Evolutionary conservation across 225 moss, liverwort and hornwort species (phyloP), one percentile per base, ranked within the genome.

Genomic region (Pseudoscleropodium purum): DNA sequence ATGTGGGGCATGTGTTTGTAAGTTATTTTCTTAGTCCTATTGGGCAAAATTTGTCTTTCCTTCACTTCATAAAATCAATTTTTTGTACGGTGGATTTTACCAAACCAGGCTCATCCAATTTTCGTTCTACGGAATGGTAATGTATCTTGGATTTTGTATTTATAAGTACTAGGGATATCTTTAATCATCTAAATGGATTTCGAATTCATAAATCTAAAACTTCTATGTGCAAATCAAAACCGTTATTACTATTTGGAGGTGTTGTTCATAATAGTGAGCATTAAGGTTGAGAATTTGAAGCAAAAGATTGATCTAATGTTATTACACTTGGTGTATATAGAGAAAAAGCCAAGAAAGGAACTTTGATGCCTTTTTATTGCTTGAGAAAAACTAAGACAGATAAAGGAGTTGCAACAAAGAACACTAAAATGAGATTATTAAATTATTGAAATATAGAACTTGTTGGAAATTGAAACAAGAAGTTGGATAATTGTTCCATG

Each of bases 1-100:
- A 52, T 36, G 41, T 83, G 75, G 87, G 88, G 84, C 84, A 81
- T 84, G 89, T 90, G 92, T 77, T 90, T 91, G 89, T 92, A 91
- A 87, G 84, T 86, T 93, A 87, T 52, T 81, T 87, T 90, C 64
- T 64, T 79, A 73, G 81, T 93, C 78, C 61, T 89, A 84, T 85
- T 89, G 87, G 89, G 89, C 89, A 78, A 63, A 85, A 90, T 88
- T 88, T 87, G 88, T 90, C 70, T 89, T 88, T 75, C 56, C 52
- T 57, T 60, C 60, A 63, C 90, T 81, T 78, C 78, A 39, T 83
- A 87, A 87, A 63, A 86, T 62, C 84, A 86, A 64, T 88, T 91
- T 86, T 69, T 80, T 49, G 61, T 80, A 29, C 39, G 45, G n/a
- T 64, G 73, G 79, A 61, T 83, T 66, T 51, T 65, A 47, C 47